Evolutionary conservation across 805 yeast genomes (phyloP).

Genomic region (Debaryomyces maramus): DNA sequence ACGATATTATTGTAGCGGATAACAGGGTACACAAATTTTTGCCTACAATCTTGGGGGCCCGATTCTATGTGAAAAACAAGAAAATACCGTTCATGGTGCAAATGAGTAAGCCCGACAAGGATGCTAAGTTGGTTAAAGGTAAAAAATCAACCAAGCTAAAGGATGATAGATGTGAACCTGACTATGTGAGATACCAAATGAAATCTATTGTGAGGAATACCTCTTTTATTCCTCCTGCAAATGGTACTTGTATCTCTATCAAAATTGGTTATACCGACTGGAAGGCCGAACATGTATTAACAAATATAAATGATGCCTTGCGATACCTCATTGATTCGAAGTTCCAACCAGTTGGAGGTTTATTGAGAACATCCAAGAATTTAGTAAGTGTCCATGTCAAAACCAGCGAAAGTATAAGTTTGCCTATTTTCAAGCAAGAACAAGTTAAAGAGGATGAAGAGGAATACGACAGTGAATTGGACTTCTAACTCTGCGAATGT

Average conservation of each 20-base stretch:
- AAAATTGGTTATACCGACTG: constrained; percentile 58
- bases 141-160: constrained; percentile 43
- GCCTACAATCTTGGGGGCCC: constrained; percentile 57
- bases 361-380: constrained; percentile 44
- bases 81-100: constrained; percentile 69
- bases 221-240: constrained; percentile 54
- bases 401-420: constrained; percentile 63
- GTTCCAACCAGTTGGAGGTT: constrained; percentile 59
- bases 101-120: constrained; percentile 46
- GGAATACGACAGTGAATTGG: constrained; percentile 16
- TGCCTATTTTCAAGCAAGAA: constrained; percentile 46
- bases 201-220: constrained; percentile 65
- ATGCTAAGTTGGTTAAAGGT: constrained; percentile 31
- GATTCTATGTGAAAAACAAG: constrained; percentile 62
- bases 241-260: constrained; percentile 60
- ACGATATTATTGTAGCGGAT: constrained; percentile 69
- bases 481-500: too few relatives aligned
- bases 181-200: constrained; percentile 63
- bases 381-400: constrained; percentile 58
- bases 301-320: constrained; percentile 53
- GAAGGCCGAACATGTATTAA: constrained; percentile 41
- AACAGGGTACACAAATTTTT: constrained; percentile 62
- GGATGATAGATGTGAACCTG: constrained; percentile 64
- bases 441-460: constrained; percentile 14
- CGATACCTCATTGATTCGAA: constrained; percentile 46